Evolutionary conservation across 192 early-diverging fungal genomes (phyloP).

Genomic region (Kickxella alabastrina): DNA sequence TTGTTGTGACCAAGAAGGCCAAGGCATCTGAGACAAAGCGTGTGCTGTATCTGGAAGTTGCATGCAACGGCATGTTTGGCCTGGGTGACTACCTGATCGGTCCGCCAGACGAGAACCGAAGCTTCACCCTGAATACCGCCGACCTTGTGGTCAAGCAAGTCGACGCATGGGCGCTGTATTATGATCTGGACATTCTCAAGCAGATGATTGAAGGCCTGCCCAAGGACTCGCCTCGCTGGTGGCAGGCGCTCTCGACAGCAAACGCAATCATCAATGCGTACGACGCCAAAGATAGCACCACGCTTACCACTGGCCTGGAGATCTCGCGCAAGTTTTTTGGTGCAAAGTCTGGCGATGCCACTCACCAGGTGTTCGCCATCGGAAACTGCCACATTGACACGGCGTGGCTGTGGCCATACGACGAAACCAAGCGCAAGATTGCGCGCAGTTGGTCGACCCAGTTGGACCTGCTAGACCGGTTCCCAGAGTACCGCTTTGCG

Average conservation of each 20-base stretch:
- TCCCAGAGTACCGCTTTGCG: conserved; percentile 87
- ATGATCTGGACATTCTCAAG: conserved; percentile 74
- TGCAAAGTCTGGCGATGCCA: conserved; percentile 54
- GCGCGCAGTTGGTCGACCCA: conserved; percentile 82
- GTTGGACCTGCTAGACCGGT: conserved; percentile 75
- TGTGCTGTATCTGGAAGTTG: conserved; percentile 84
- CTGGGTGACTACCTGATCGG: conserved; percentile 42
- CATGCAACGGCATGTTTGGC: conserved; percentile 93
- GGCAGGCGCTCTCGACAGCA: conserved; percentile 77
- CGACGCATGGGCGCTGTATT: conserved; percentile 63
- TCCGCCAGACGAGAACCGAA: conserved; percentile 63
- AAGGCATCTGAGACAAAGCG: conserved; percentile 47
- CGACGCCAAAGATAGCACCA: conserved; percentile 37
- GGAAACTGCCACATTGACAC: conserved; percentile 94
- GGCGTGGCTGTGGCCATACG: conserved; percentile 98
- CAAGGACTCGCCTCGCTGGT: conserved; percentile 60
- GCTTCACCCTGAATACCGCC: conserved; percentile 59
- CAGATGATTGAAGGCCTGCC: conserved; percentile 71
- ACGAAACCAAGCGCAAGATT: conserved; percentile 94
- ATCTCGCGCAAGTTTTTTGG: conserved; percentile 65
- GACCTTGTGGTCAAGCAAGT: conserved; percentile 72
- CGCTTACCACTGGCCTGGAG: conserved; percentile 21
- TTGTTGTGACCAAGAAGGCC: conserved; percentile 50
- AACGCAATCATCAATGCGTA: conserved; percentile 79
- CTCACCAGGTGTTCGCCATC: conserved; percentile 77